These are phyloP conservation scores for Salicornia ramosissima DNA, from an alignment of 148 eudicot genomes.

Conservation along the genomic window DNA sequence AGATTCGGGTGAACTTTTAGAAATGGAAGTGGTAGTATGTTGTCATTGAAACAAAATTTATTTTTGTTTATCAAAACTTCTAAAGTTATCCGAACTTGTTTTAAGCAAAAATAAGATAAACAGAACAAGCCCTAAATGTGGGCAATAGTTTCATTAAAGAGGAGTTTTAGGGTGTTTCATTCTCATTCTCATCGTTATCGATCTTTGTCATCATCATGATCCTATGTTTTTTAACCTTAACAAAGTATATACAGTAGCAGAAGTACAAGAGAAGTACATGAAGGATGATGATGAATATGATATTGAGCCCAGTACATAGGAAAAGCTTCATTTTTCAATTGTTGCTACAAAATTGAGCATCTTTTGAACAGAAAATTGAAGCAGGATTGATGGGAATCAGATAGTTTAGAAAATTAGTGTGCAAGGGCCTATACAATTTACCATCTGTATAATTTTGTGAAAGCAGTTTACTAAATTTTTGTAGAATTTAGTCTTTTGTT, in stretches of 20 bases:
- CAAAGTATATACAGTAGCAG: slow-evolving; percentile 64
- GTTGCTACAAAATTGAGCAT: slow-evolving; percentile 21
- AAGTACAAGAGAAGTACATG: slow-evolving; percentile 95
- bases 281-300: slow-evolving; percentile 61
- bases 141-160: no score
- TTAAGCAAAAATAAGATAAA: no score
- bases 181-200: no score
- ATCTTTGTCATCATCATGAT: no score
- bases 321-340: slow-evolving; percentile 35
- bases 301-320: slow-evolving; percentile 24
- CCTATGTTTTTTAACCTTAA: no score
- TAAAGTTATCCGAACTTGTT: no score
- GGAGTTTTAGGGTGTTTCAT: no score
- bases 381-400: not conserved
- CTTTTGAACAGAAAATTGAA: not conserved
- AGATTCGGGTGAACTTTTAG: no score
- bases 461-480: not conserved
- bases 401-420: not conserved
- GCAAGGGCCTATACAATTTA: slow-evolving; percentile 1
- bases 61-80: no score
- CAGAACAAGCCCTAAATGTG: no score
- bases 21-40: no score
- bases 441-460: not conserved
- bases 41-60: no score
- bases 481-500: not conserved